Evolutionary conservation across 768 basidiomycete species (phyloP), one percentile per base, ranked within the genome.

Genomic region (Kwoniella sp.): DNA sequence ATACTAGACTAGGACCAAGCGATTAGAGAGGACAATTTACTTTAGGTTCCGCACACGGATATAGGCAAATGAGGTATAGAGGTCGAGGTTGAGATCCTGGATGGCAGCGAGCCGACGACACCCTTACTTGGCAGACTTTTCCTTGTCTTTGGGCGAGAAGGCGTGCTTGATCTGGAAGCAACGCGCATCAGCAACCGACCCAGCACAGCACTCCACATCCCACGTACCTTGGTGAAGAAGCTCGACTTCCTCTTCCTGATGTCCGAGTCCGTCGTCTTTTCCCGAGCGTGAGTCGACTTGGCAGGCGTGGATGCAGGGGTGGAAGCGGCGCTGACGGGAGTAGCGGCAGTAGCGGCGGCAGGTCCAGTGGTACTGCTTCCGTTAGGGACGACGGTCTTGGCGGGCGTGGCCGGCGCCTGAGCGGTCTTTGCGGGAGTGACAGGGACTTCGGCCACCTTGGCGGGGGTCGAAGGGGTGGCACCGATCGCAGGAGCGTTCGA

Each of bases 211-310:
- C n/a, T n/a, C n/a, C n/a, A 17, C 31, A 7, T 32, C 32, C 31
- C 5, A 54, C 63, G 36, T 40, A 64, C 71, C 65, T 73, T 73
- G 47, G 31, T 33, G 46, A 73, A 67, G 56, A 73, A 57, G 43
- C 68, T 58, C 3, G 64, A 65, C 63, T 73, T 73, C 34, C 60
- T 58, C 65, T 73, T 73, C 39, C 56, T 56, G 11, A 56, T 48
- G 37, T 66, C 67, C 12, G 60, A 54, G 15, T 53, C 55, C 20
- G 44, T 46, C 5, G 65, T 53, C 17, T 33, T 19, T 12, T 59
- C 57, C 20, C 46, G 50, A 3, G 38, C 31, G 33, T 66, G 59
- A 3, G 49, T 44, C 3, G 63, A 49, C 51, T 61, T 64, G 36
- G 53, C 58, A 17, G 68, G 62, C 2, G 66, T 67, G 10, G 56